Evolutionary conservation across 345 rosid genomes (phyloP).

Genomic region (Luvunga scandens): DNA sequence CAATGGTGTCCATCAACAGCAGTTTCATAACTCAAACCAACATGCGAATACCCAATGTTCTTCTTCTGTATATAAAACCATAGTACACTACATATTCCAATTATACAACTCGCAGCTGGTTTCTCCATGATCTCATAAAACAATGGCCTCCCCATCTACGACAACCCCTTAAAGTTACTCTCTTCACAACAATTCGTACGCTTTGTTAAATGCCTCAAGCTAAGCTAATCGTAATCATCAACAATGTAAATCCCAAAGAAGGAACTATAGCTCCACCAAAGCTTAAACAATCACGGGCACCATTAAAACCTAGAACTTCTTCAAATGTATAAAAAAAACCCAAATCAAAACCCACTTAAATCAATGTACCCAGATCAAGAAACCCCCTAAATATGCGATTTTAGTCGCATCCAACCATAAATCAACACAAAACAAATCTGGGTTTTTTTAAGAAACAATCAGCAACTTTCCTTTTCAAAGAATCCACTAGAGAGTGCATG

Average conservation of each 20-base stretch:
- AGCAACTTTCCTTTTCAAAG: background rate
- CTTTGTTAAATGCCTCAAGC: background rate
- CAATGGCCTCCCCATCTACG: conserved; percentile 75
- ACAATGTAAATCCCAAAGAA: background rate
- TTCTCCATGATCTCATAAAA: conserved; percentile 78
- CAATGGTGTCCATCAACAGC: conserved; percentile 83
- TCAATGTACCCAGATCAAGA: conserved; percentile 9
- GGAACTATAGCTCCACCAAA: background rate
- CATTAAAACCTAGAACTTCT: background rate
- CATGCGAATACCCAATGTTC: conserved; percentile 81
- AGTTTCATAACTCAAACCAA: conserved; percentile 85
- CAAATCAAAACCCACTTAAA: background rate
- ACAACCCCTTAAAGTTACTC: background rate
- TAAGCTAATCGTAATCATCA: background rate
- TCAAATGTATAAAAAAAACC: background rate
- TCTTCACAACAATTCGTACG: background rate
- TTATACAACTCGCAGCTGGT: conserved; percentile 80
- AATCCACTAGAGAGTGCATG: background rate
- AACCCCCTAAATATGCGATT: background rate
- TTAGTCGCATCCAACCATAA: background rate
- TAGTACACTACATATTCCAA: conserved; percentile 64
- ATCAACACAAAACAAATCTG: background rate
- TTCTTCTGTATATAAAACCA: conserved; percentile 96
- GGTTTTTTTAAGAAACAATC: background rate
- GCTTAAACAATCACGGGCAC: background rate